phyloP scores from a whole-genome alignment of 2,329 filamentous ascomycete genomes.

The Alternaria tenuissima region DNA sequence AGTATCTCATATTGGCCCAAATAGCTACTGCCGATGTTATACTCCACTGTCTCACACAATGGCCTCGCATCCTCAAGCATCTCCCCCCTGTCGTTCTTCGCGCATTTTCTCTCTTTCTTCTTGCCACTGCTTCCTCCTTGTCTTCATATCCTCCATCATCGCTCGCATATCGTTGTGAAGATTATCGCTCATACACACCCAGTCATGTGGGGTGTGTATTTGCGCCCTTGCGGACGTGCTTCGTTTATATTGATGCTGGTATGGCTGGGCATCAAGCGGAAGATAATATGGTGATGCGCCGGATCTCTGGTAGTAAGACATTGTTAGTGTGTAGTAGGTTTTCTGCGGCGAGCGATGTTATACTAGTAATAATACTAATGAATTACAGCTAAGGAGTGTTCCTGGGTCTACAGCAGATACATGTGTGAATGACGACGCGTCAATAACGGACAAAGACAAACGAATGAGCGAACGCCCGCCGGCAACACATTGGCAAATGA shows the following conservation, averaged over 20 bases:
- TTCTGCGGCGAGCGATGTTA: background rate
- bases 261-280: background rate
- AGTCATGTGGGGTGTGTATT: background rate
- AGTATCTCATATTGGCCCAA: background rate
- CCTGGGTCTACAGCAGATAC: background rate
- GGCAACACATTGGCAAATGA: background rate
- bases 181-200: constrained; percentile 8
- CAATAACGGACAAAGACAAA: background rate
- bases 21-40: background rate
- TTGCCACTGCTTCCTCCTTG: constrained; percentile 12
- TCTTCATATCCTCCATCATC: constrained; percentile 15
- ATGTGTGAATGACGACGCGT: background rate
- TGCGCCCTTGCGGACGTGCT: background rate
- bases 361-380: background rate
- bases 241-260: background rate
- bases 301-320: constrained; percentile 5
- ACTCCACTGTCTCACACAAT: background rate
- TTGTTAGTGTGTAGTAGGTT: background rate
- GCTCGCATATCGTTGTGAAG: constrained; percentile 12
- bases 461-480: background rate
- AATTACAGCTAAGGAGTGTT: background rate
- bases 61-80: background rate
- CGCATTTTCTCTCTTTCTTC: constrained; percentile 8
- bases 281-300: background rate
- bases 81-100: background rate